Evolutionary conservation across 257 asterid species (phyloP).

Genomic region (Leonotis leonurus): DNA sequence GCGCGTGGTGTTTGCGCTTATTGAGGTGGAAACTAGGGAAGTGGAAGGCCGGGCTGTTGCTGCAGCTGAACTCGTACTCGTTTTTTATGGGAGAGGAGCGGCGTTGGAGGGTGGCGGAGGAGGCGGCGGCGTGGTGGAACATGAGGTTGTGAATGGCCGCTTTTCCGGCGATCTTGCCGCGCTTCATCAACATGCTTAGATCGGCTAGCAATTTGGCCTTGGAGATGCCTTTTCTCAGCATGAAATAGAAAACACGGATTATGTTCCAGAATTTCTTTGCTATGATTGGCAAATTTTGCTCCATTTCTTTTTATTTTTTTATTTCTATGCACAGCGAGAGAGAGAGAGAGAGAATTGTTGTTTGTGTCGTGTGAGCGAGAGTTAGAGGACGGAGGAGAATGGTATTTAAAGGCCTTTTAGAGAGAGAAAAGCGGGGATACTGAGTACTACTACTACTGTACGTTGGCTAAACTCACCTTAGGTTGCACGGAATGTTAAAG

Average conservation of each 20-base stretch:
- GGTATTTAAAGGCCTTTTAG: constrained; percentile 33
- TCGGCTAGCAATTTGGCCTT: constrained; percentile 55
- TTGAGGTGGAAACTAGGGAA: constrained; percentile 30
- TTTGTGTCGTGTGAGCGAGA: constrained; percentile 14
- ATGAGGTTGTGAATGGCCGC: constrained; percentile 63
- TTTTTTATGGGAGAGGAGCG: not conserved
- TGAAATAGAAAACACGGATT: constrained; percentile 46
- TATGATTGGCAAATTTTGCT: constrained; percentile 51
- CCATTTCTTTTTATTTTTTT: constrained; percentile 38
- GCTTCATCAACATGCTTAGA: constrained; percentile 57
- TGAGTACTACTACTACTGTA: constrained; percentile 25
- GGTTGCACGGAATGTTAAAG: constrained; percentile 26
- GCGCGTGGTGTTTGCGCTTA: constrained; percentile 30
- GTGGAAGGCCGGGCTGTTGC: constrained; percentile 54
- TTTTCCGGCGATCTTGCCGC: constrained; percentile 78
- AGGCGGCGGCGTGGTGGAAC: constrained; percentile 43
- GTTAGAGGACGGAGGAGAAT: not conserved
- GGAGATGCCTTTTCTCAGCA: constrained; percentile 67
- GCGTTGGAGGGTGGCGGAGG: constrained; percentile 25
- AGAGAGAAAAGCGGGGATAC: not conserved
- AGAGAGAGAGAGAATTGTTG: not conserved
- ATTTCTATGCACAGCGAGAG: not conserved
- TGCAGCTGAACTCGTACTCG: constrained; percentile 84
- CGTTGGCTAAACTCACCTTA: constrained; percentile 26
- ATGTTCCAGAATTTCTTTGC: constrained; percentile 71